Conservation (phyloP, 2,329 filamentous ascomycete species). For the Curvularia spicifera region DNA sequence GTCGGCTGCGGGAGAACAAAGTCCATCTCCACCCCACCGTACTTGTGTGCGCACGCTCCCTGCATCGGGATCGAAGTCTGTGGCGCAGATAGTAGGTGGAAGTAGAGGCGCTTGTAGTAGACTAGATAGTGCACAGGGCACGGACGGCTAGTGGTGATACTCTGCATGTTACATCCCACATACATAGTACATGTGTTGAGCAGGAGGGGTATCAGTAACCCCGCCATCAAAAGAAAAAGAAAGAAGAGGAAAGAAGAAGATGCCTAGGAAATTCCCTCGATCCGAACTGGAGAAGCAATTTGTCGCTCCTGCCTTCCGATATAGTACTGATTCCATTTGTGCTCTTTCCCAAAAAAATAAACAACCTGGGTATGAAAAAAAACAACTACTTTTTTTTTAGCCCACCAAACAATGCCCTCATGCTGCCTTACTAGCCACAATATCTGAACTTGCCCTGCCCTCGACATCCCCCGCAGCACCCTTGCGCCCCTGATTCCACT, state of each 20-base stretch:
- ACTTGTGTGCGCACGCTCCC: not conserved
- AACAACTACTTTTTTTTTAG: not conserved
- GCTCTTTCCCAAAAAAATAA: not conserved
- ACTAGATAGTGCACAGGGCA: not conserved
- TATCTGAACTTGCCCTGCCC: slow-evolving; percentile 22
- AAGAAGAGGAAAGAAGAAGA: not conserved
- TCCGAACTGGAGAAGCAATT: not conserved
- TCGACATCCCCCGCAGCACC: slow-evolving; percentile 27
- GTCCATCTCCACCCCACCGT: not conserved
- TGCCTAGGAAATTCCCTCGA: not conserved
- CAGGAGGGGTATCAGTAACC: not conserved
- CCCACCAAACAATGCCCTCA: not conserved
- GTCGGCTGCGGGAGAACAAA: not conserved
- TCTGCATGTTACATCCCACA: not conserved
- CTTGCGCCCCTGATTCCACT: slow-evolving; percentile 49
- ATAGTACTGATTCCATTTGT: not conserved
- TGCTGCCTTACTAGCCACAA: slow-evolving; percentile 20
- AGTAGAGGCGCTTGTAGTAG: not conserved
- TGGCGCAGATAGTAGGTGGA: not conserved
- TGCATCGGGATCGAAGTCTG: not conserved
- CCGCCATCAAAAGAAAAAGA: not conserved
- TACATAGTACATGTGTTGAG: not conserved
- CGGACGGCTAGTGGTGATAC: not conserved
- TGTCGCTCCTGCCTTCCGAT: not conserved
- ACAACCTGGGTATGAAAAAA: not conserved